phyloP scores from a whole-genome alignment of 75 land plant genomes.

The Pinus taeda region DNA sequence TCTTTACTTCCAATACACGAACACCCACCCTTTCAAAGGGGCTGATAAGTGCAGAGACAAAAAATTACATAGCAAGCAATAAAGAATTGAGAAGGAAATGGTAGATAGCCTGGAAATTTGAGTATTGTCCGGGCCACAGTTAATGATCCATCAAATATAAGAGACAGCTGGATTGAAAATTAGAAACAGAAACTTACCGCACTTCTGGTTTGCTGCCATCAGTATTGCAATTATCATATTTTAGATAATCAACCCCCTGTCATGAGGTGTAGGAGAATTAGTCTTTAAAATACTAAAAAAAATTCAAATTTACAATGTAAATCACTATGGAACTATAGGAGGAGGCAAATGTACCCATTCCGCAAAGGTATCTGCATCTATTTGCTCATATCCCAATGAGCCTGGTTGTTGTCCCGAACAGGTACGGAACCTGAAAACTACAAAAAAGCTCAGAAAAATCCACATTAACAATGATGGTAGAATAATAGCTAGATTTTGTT shows the following conservation, averaged over 20 bases:
- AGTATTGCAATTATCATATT: constrained; percentile 46
- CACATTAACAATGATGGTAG: no score
- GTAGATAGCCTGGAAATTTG: no score
- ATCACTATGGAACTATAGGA: neutral
- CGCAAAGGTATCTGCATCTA: constrained; percentile 45
- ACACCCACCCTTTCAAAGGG: no score
- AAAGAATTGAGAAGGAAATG: no score
- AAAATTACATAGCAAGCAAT: no score
- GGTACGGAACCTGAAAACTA: constrained; percentile 22
- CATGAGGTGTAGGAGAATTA: neutral
- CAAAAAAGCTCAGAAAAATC: neutral
- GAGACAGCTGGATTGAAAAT: neutral
- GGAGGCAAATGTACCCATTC: constrained; percentile 27
- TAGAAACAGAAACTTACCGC: constrained; percentile 18
- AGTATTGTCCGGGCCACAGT: no score
- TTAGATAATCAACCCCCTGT: constrained; percentile 49
- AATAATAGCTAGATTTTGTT: neutral
- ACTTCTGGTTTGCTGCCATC: constrained; percentile 31
- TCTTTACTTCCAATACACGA: no score
- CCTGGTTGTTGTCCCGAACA: constrained; percentile 37
- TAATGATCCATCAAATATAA: neutral
- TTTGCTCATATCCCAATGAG: constrained; percentile 35
- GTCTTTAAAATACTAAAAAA: neutral
- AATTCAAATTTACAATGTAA: neutral
- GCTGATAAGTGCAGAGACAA: no score